phyloP scores from a whole-genome alignment of 129 eudicot species.

The Silybum marianum region DNA sequence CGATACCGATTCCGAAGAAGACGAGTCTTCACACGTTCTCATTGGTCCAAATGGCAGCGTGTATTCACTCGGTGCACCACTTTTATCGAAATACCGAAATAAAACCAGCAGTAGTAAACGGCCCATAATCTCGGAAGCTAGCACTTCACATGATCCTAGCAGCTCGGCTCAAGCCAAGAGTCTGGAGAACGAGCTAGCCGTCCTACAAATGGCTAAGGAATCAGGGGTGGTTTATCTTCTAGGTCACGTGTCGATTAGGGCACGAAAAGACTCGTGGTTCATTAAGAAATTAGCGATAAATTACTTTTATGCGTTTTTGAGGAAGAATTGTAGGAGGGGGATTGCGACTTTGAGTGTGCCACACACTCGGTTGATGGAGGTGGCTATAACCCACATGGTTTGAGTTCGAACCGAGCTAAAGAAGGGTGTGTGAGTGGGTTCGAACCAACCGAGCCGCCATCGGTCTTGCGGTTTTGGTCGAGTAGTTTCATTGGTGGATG shows the following conservation, averaged over 20 bases:
- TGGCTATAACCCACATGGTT: constrained; percentile 89
- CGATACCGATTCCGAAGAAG: constrained; percentile 58
- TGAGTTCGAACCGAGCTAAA: constrained; percentile 35
- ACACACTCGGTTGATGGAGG: constrained; percentile 82
- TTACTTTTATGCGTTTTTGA: constrained; percentile 84
- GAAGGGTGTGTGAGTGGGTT: background rate
- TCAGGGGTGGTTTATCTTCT: constrained; percentile 93
- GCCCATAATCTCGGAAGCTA: constrained; percentile 46
- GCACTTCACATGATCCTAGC: constrained; percentile 49
- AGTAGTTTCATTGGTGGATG: background rate
- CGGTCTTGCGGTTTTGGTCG: constrained; percentile 6
- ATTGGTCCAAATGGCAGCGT: constrained; percentile 66
- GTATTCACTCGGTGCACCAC: constrained; percentile 81
- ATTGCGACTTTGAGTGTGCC: constrained; percentile 89
- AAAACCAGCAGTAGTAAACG: constrained; percentile 25
- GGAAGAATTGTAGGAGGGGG: constrained; percentile 88
- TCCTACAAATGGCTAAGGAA: constrained; percentile 79
- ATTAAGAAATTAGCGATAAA: constrained; percentile 79
- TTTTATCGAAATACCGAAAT: constrained; percentile 48
- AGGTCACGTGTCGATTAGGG: constrained; percentile 89
- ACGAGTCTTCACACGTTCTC: constrained; percentile 47
- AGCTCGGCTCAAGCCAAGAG: constrained; percentile 57
- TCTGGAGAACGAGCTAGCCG: constrained; percentile 82
- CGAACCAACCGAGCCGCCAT: background rate
- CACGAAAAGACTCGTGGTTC: constrained; percentile 94